Base-by-base conservation (phyloP, 345 rosid genomes). In the Syzygium aqueum region DNA sequence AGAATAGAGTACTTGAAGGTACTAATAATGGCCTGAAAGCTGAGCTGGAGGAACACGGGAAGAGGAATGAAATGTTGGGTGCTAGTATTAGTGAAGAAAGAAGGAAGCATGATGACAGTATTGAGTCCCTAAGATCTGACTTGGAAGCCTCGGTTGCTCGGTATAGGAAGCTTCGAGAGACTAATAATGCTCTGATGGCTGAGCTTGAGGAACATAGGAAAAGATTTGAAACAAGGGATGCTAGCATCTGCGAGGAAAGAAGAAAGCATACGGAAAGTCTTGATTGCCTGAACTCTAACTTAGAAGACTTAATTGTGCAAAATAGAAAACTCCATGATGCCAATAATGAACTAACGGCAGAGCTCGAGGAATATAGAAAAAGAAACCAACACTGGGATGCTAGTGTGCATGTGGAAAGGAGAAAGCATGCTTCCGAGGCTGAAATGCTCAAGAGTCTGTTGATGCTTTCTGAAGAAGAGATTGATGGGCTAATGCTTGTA, bases 391-490 rank as follows among this genome's bases (percentile, higher is more conserved):
- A 56, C 57, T 3, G 84, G 77, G 93, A 89, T 84, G 88, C 85
- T 87, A 87, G 87, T 85, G 52, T 83, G 85, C 77, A 51, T 77
- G 93, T 90, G 87, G 90, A 88, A 53, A 91, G 89, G 85, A 87
- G 88, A 87, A 88, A 87, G 90, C 88, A 90, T 89, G 91, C 88
- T 88, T 46, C 84, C 40, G 95, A 95, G 88, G 91, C 93, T 87
- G 94, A 93, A 80, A 92, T 88, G 85, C 90, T 94, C 90, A 94
- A 90, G 92, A 89, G 80, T 84, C 89, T 91, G 90, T 85, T 92
- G 89, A 89, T 84, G 77, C 86, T 88, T 87, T 90, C 89, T 51
- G 94, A 88, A 89, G 95, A 91, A 90, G 97, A 94, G 86, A 92
- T 90, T 78, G 96, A 91, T 90, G 84, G 89, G 85, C 87, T 96